Evolutionary conservation across 345 rosid species (phyloP), one percentile per base, ranked within the genome.

Genomic region (Pelargonium nanum): DNA sequence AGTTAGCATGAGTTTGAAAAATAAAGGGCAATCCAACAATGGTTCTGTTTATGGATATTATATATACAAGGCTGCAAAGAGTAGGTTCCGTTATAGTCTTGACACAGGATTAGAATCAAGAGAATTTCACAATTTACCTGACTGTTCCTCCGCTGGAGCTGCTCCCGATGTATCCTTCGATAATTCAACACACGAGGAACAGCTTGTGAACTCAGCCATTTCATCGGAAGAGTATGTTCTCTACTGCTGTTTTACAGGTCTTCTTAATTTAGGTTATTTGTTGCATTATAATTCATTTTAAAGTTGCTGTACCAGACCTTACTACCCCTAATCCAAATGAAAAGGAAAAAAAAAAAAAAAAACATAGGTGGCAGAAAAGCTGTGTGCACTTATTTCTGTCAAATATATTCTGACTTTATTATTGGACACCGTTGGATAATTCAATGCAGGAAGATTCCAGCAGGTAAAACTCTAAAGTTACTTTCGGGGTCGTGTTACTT

Each of bases 401-500:
- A 26, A 23, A 9, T 24, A 8, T 24, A 12, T 22, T 54, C 23
- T 54, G 57, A 54, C 24, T 20, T 54, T 54, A 22, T 22, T 12
- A 6, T 8, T 40, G 48, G 48, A 40, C 48, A 40, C 15, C 15
- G 13, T 40, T 40, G 48, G 48, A 40, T 40, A 40, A 40, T 40
- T 40, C 15, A 25, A 55, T 53, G 50, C 78, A 87, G 95, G 73
- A 80, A 72, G 65, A 68, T 55, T 65, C 61, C 78, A 40, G 48
- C 73, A 45, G 71, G 77, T 13, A 85, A 81, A 72, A 74, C 74
- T 7, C 61, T 87, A 76, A 88, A 81, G 81, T 80, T 93, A 60
- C 71, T 85, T 55, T 93, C 99, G 6, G 99, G 90, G 52, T 89
- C 96, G 0, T 93, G 90, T 77, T 93, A 74, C 71, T 73, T 93